Evolutionary conservation across 495 filamentous ascomycete species (phyloP).

Genomic region (Pyronema domesticum): DNA sequence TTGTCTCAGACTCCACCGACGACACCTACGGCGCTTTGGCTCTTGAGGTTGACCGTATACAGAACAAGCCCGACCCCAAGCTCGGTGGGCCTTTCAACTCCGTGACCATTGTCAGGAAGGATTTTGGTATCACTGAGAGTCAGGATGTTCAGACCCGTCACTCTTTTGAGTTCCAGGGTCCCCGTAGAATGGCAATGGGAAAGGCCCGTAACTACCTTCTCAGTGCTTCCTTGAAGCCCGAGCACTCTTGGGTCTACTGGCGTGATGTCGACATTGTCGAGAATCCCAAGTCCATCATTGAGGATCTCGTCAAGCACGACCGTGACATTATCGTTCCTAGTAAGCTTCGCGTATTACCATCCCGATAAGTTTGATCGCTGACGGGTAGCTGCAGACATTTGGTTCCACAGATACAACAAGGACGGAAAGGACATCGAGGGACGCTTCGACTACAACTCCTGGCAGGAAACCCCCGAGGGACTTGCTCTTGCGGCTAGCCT

Average conservation of each 20-base stretch:
- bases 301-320: slow-evolving; percentile 91
- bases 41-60: slow-evolving; percentile 70
- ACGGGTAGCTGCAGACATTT: slow-evolving; percentile 50
- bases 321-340: slow-evolving; percentile 87
- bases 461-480: slow-evolving; percentile 81
- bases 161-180: slow-evolving; percentile 71
- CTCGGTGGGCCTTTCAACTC: slow-evolving; percentile 59
- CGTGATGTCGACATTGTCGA: slow-evolving; percentile 92
- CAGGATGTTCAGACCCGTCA: slow-evolving; percentile 71
- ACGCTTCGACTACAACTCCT: slow-evolving; percentile 97
- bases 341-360: slow-evolving; percentile 32
- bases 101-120: slow-evolving; percentile 67
- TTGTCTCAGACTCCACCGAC: slow-evolving; percentile 78
- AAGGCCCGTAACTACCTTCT: slow-evolving; percentile 84
- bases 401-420: slow-evolving; percentile 79
- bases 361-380: slow-evolving; percentile 13
- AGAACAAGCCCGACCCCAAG: slow-evolving; percentile 49
- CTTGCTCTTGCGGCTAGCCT: slow-evolving; percentile 52
- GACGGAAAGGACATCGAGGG: slow-evolving; percentile 78
- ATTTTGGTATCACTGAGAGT: slow-evolving; percentile 52
- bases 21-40: slow-evolving; percentile 70
- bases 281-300: slow-evolving; percentile 67
- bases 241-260: slow-evolving; percentile 99
- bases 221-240: slow-evolving; percentile 63
- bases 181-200: slow-evolving; percentile 77